These are phyloP conservation scores for Cynara cardunculus DNA, from an alignment of 129 eudicot species.

Conservation along the genomic window DNA sequence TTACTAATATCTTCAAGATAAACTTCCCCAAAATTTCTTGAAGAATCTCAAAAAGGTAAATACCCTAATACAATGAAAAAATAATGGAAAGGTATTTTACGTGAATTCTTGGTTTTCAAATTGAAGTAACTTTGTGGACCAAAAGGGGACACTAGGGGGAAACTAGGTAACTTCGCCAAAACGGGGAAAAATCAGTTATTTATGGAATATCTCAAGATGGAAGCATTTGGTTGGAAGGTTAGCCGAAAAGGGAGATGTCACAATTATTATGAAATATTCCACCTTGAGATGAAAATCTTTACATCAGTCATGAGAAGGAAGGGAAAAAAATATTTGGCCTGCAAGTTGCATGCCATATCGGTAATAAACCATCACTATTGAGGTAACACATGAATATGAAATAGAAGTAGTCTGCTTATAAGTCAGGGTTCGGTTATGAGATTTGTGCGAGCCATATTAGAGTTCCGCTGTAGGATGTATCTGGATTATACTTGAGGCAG, in stretches of 20 bases:
- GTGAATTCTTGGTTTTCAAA: neutral
- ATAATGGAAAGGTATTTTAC: neutral
- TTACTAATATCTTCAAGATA: slow-evolving; percentile 2
- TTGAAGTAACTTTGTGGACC: neutral
- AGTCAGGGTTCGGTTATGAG: neutral
- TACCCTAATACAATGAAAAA: neutral
- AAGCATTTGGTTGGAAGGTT: neutral
- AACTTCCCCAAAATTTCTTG: neutral
- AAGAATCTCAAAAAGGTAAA: neutral
- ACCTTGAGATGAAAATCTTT: neutral
- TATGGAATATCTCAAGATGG: slow-evolving; percentile 12
- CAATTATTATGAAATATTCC: neutral
- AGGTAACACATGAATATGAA: neutral
- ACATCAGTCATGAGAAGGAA: neutral
- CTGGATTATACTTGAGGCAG: neutral
- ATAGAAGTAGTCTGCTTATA: neutral
- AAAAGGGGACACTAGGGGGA: neutral
- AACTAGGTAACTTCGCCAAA: slow-evolving; percentile 10
- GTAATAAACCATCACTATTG: neutral
- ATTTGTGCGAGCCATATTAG: neutral
- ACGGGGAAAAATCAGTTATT: neutral
- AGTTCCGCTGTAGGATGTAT: neutral
- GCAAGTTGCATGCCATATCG: neutral
- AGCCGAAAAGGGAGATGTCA: neutral
- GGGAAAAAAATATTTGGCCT: neutral